Conservation (phyloP, 2,329 filamentous ascomycete species). For the Colletotrichum cordylinicola region DNA sequence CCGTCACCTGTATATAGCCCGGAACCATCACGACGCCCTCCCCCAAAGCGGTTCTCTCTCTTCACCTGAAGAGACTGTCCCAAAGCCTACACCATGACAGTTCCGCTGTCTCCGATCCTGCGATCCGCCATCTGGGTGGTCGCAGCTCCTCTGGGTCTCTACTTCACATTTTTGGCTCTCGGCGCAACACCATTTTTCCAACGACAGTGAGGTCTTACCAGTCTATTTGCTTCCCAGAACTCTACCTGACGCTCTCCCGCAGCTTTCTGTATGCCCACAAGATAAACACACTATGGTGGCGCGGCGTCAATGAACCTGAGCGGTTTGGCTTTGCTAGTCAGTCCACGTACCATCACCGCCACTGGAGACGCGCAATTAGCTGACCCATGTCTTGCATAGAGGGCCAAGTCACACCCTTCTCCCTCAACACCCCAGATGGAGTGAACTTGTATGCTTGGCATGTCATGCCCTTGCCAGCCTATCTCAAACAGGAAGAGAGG, state of each 20-base stretch:
- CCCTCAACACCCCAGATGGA: constrained; percentile 74
- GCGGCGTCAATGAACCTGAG: constrained; percentile 78
- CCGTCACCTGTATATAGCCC: constrained; percentile 9
- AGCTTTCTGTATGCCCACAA: constrained; percentile 87
- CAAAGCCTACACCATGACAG: constrained; percentile 27
- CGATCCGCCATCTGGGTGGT: constrained; percentile 57
- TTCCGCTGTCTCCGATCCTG: constrained; percentile 35
- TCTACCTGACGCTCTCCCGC: background rate
- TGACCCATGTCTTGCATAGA: constrained; percentile 48
- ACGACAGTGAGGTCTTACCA: constrained; percentile 70
- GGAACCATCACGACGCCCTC: background rate
- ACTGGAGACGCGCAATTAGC: background rate
- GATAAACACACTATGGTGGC: constrained; percentile 74
- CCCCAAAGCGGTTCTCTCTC: background rate
- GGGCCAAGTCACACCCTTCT: constrained; percentile 89
- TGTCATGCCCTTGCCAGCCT: constrained; percentile 79
- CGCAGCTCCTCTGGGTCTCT: constrained; percentile 66
- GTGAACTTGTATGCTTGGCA: constrained; percentile 90
- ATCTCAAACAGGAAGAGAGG: constrained; percentile 71
- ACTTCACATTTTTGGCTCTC: constrained; percentile 69
- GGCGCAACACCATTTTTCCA: constrained; percentile 76
- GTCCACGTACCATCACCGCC: constrained; percentile 27
- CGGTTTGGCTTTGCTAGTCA: constrained; percentile 85
- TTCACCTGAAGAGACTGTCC: too few species aligned
- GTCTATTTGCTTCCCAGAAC: too few species aligned